Conservation (phyloP, 148 eudicot species). For the Camellia sinensis region DNA sequence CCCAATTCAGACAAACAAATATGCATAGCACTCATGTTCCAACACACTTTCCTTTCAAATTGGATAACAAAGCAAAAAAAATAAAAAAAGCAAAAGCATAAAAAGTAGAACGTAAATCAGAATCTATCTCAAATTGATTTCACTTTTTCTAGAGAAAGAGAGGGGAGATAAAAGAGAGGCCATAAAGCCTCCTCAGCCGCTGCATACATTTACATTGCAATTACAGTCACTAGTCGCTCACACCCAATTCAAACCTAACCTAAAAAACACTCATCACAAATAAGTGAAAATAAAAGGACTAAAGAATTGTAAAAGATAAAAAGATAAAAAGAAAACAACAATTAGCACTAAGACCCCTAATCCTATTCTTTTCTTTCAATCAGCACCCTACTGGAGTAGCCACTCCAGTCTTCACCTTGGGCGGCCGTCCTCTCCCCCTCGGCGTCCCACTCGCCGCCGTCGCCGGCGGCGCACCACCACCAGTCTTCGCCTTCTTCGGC, state of each 20-base stretch:
- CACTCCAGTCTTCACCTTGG: slow-evolving; percentile 26
- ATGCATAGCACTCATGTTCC: too few species aligned
- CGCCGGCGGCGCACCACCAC: not conserved
- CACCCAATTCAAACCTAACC: too few species aligned
- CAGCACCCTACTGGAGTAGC: slow-evolving; percentile 27
- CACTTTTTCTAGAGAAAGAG: too few species aligned
- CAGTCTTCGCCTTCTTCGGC: not conserved
- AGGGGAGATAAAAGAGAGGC: not conserved
- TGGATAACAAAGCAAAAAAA: too few species aligned
- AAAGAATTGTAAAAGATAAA: not conserved
- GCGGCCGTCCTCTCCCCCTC: slow-evolving; percentile 41
- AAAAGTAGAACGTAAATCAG: too few species aligned
- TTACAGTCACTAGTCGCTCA: slow-evolving; percentile 1
- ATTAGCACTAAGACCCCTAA: slow-evolving; percentile 26
- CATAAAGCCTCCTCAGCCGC: not conserved
- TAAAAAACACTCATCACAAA: not conserved
- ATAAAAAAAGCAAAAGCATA: too few species aligned
- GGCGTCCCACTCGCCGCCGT: slow-evolving; percentile 27
- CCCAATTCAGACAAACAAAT: too few species aligned
- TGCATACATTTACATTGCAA: not conserved
- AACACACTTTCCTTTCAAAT: too few species aligned
- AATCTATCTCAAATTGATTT: too few species aligned
- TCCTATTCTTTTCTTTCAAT: slow-evolving; percentile 6
- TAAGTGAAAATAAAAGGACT: not conserved
- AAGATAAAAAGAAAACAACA: slow-evolving; percentile 8